A percentile compares a stretch with the other conserved stretches of the same genome.
Conservation (phyloP, 2,329 filamentous ascomycete genomes). For the Fusarium virguliforme region DNA sequence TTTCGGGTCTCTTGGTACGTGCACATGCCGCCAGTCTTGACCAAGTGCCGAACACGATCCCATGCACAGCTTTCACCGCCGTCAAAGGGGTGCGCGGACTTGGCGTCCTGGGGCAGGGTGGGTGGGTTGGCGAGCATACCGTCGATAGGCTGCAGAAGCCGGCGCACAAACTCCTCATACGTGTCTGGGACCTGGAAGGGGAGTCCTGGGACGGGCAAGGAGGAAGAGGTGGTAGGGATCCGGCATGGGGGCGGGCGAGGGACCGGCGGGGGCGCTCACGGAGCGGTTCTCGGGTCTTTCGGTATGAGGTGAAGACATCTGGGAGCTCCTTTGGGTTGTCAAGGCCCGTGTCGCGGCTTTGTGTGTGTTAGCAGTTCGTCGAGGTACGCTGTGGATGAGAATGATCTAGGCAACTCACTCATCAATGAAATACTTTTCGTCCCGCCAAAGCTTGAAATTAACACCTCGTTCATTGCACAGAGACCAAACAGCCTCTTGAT, state of each 20-base stretch:
- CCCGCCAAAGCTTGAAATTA: slow-evolving; percentile 76
- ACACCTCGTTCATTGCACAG: slow-evolving; percentile 69
- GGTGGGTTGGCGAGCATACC: slow-evolving; percentile 68
- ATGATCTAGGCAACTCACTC: slow-evolving; percentile 72
- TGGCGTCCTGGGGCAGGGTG: slow-evolving; percentile 65
- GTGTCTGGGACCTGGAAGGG: slow-evolving; percentile 77
- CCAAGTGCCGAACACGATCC: slow-evolving; percentile 72
- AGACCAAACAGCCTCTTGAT: slow-evolving; percentile 71
- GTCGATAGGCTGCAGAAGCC: slow-evolving; percentile 72
- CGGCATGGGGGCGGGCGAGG: slow-evolving; percentile 67
- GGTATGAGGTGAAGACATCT: slow-evolving; percentile 82
- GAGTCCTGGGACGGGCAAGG: slow-evolving; percentile 68
- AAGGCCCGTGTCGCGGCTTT: slow-evolving; percentile 77
- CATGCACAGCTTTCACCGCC: slow-evolving; percentile 77
- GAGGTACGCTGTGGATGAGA: neutral
- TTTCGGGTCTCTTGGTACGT: slow-evolving; percentile 81
- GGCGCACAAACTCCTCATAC: slow-evolving; percentile 67
- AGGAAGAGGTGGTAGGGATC: slow-evolving; percentile 72
- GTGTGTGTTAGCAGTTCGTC: slow-evolving; percentile 32
- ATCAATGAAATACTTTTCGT: slow-evolving; percentile 86
- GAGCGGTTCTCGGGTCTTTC: slow-evolving; percentile 81
- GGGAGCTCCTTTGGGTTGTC: slow-evolving; percentile 73
- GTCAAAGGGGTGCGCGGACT: slow-evolving; percentile 75
- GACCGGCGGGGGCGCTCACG: slow-evolving; percentile 73
- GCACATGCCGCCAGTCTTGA: slow-evolving; percentile 73